A percentile compares a stretch with the other conserved stretches of the same genome.
Conservation (phyloP, 2,329 filamentous ascomycete genomes). For the Tolypocladium amazonense region DNA sequence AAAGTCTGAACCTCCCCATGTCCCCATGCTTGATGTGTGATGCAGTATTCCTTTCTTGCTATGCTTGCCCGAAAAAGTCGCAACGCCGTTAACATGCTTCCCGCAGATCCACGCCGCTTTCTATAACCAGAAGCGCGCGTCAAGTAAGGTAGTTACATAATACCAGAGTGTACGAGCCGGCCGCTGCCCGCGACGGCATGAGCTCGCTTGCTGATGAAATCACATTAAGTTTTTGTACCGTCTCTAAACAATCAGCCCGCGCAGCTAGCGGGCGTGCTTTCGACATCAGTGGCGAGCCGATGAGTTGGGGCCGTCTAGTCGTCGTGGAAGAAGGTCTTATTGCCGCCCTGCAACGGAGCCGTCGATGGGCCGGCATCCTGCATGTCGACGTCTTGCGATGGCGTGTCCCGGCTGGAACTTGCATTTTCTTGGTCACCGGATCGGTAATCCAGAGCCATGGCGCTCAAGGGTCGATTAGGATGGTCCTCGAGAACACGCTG, state of each 20-base stretch:
- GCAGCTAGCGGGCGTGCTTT: neutral
- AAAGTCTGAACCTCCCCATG: conserved; percentile 1
- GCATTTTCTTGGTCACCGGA: conserved; percentile 16
- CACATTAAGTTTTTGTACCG: neutral
- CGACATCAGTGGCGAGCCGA: neutral
- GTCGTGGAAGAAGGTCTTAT: conserved; percentile 40
- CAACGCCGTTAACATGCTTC: conserved; percentile 26
- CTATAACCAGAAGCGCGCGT: conserved; percentile 19
- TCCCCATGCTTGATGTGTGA: conserved; percentile 12
- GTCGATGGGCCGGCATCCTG: conserved; percentile 44
- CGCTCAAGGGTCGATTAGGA: conserved; percentile 39
- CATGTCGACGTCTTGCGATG: conserved; percentile 43
- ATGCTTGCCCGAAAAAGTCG: conserved; percentile 14
- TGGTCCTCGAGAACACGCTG: conserved; percentile 34
- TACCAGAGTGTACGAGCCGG: conserved; percentile 8
- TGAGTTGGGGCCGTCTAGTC: conserved; percentile 16
- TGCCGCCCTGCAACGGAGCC: conserved; percentile 36
- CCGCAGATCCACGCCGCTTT: conserved; percentile 15
- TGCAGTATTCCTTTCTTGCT: conserved; percentile 13
- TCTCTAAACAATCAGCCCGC: neutral
- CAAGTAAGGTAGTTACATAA: conserved; percentile 15
- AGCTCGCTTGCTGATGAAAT: neutral
- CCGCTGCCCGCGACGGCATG: neutral
- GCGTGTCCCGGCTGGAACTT: conserved; percentile 20
- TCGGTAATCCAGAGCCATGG: conserved; percentile 35